A percentile compares a stretch with the other conserved stretches of the same genome.
phyloP scores from a whole-genome alignment of 768 basidiomycete species.

The Infundibulicybe gibba region DNA sequence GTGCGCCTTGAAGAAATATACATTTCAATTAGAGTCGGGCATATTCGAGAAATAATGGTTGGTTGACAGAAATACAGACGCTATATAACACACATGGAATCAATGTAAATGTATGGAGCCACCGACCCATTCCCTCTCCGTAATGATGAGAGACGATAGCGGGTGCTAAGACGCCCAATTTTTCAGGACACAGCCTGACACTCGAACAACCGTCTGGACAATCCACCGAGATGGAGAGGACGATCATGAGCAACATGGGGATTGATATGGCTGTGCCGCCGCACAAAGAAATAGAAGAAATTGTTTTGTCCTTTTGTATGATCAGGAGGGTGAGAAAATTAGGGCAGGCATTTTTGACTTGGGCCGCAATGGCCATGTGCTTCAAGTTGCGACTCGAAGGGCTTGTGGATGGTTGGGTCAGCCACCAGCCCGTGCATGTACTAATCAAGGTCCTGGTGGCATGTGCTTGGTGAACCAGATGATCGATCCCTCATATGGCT shows the following conservation, averaged over 20 bases:
- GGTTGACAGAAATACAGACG: background rate
- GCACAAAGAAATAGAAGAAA: conserved; percentile 49
- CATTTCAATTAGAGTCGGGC: no score
- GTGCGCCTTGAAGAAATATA: no score
- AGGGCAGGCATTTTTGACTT: conserved; percentile 27
- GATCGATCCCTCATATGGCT: no score
- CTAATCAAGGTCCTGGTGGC: background rate
- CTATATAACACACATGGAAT: no score
- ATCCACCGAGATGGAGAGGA: conserved; percentile 31
- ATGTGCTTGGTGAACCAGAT: no score
- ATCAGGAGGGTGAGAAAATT: conserved; percentile 29
- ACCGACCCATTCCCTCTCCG: conserved; percentile 75
- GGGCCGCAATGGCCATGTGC: no score
- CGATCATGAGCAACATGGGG: conserved; percentile 91
- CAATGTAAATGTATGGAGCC: conserved; percentile 60
- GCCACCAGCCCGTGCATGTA: background rate
- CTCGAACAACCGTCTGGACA: conserved; percentile 75
- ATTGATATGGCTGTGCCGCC: conserved; percentile 73
- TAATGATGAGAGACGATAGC: conserved; percentile 42
- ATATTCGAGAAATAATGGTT: background rate
- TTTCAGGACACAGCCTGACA: conserved; percentile 83
- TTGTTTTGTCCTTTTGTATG: conserved; percentile 12
- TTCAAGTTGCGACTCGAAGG: no score
- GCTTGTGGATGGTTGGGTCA: background rate
- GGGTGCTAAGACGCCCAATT: conserved; percentile 85